phyloP scores from a whole-genome alignment of 2,329 filamentous ascomycete genomes.

The Albifimbria verrucaria region DNA sequence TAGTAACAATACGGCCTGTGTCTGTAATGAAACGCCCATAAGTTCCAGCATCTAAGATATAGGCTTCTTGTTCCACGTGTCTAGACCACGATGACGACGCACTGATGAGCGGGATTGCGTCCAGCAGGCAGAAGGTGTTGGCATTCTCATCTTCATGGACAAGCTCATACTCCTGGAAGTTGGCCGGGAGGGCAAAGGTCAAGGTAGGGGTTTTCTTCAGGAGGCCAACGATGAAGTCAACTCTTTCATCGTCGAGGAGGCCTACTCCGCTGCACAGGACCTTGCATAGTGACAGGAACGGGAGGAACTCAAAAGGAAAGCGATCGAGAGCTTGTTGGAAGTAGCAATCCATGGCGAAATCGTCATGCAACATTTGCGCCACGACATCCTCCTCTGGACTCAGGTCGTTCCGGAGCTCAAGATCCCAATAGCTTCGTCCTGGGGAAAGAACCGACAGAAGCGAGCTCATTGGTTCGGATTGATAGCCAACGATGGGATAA shows the following conservation, averaged over 20 bases:
- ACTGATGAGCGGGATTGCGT: slow-evolving; percentile 62
- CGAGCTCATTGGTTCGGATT: slow-evolving; percentile 64
- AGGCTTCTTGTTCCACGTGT: slow-evolving; percentile 44
- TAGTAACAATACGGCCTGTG: slow-evolving; percentile 68
- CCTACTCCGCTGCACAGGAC: slow-evolving; percentile 47
- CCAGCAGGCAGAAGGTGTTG: slow-evolving; percentile 69
- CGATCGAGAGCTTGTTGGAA: slow-evolving; percentile 69
- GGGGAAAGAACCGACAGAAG: slow-evolving; percentile 62
- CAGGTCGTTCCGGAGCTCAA: slow-evolving; percentile 34
- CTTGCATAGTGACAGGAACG: slow-evolving; percentile 71
- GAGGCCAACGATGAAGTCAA: slow-evolving; percentile 57
- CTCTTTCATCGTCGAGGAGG: slow-evolving; percentile 26
- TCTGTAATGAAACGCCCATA: slow-evolving; percentile 73
- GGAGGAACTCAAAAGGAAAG: slow-evolving; percentile 81
- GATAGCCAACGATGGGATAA: slow-evolving; percentile 67
- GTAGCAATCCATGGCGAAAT: slow-evolving; percentile 51
- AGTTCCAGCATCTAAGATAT: slow-evolving; percentile 64
- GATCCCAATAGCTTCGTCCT: slow-evolving; percentile 51
- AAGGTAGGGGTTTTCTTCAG: slow-evolving; percentile 69
- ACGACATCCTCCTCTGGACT: slow-evolving; percentile 29
- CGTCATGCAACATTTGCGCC: slow-evolving; percentile 31
- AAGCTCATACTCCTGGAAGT: slow-evolving; percentile 73
- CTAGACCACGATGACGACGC: slow-evolving; percentile 41
- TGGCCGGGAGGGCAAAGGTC: slow-evolving; percentile 70
- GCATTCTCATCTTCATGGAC: slow-evolving; percentile 82